Conservation (phyloP, 225 moss, liverwort and hornwort genomes). For the Polytrichum formosum region DNA sequence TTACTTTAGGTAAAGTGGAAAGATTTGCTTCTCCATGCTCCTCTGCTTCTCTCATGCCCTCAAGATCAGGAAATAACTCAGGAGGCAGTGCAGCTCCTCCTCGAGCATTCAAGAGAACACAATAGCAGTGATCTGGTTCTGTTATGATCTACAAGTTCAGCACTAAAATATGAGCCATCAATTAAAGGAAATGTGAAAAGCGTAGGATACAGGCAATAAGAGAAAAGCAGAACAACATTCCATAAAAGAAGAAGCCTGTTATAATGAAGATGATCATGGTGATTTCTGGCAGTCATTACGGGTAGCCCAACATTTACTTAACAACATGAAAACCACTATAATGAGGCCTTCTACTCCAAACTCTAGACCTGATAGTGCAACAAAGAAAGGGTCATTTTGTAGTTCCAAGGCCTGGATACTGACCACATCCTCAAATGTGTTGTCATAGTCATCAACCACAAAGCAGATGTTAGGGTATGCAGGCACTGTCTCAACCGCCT, state of each 20-base stretch:
- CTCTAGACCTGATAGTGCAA: no score
- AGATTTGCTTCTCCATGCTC: constrained; percentile 60
- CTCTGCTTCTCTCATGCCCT: constrained; percentile 33
- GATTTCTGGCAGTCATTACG: no score
- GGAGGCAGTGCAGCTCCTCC: constrained; percentile 86
- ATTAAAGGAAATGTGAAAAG: background rate
- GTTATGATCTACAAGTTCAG: constrained; percentile 60
- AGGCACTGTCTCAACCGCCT: constrained; percentile 94
- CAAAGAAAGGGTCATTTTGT: no score
- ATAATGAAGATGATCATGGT: no score
- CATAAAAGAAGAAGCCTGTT: no score
- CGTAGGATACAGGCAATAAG: no score
- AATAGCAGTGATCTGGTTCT: constrained; percentile 90
- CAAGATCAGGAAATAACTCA: constrained; percentile 47
- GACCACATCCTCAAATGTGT: constrained; percentile 98
- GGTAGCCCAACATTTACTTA: no score
- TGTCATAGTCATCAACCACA: constrained; percentile 92
- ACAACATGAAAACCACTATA: no score
- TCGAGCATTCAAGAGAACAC: constrained; percentile 85
- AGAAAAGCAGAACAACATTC: no score
- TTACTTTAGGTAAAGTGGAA: constrained; percentile 52
- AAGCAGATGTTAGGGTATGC: constrained; percentile 98
- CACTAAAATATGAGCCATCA: no score
- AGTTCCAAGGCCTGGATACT: constrained; percentile 7
- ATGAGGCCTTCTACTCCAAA: no score